Base-by-base conservation (phyloP, 1,284 basidiomycete genomes). In the Afroboletus lepidellus region DNA sequence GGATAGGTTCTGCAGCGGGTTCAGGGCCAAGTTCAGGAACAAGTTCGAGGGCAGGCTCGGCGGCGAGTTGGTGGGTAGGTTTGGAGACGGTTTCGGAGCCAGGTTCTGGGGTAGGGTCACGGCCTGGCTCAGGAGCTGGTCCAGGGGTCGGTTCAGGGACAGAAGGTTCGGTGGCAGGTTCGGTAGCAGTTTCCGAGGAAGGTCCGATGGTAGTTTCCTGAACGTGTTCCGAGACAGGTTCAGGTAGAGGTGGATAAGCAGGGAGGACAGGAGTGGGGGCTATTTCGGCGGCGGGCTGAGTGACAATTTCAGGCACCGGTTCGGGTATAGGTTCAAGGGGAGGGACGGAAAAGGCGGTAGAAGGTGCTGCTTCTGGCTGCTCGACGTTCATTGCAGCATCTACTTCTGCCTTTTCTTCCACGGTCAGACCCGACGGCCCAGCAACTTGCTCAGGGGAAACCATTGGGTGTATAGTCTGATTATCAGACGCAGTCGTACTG, bases 401-500 rank as follows among this genome's bases (percentile, higher is more conserved):
- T n/a, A 48, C 39, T 3, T 56, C 55, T n/a, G 27, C 42, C 45
- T 57, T 56, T 49, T 59, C 57, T 47, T 69, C 64, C 1, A 16
- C 45, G 20, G 44, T 46, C 36, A 59, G 46, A 21, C 57, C 68
- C 3, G 66, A 69, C 3, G 65, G 63, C 13, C 57, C 57, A 50
- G 56, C 56, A 37, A 55, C 38, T 8, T 64, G 63, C 34, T 65
- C 68, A 0, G 52, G 38, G 42, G 51, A 60, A 23, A 56, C 33
- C 8, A 1, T 39, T 30, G 5, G 52, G 18, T 62, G 59, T 13
- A 77, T 55, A 0, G 74, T 77, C 54, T 75, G 74, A 48, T 78
- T 78, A 21, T 84, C 82, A 0, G 76, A 76, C 18, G 72, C 70
- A 5, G 73, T 67, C 9, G 79, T 79, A 56, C 76, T 80, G 50